These are phyloP conservation scores for Arthroderma sp. DNA, from an alignment of 2,329 filamentous ascomycete genomes.

Conservation along the genomic window DNA sequence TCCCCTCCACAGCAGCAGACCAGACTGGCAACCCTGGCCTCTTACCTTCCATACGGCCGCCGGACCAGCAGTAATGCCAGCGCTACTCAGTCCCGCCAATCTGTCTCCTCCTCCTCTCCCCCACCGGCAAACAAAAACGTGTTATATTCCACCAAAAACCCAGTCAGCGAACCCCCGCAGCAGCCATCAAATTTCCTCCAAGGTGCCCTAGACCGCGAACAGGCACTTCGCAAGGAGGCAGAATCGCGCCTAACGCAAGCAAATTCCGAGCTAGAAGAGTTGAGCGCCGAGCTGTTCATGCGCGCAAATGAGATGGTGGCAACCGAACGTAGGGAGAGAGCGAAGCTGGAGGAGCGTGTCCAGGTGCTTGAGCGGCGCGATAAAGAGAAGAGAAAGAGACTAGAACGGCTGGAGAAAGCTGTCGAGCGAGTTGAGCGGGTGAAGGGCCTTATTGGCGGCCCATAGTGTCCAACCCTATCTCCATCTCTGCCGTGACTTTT, in stretches of 20 bases:
- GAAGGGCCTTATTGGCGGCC: slow-evolving; percentile 32
- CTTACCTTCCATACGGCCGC: slow-evolving; percentile 30
- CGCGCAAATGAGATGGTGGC: slow-evolving; percentile 58
- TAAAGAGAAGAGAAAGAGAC: slow-evolving; percentile 39
- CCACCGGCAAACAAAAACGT: slow-evolving; percentile 10
- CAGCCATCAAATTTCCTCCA: slow-evolving; percentile 33
- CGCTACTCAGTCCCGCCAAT: slow-evolving; percentile 17
- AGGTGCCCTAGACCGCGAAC: slow-evolving; percentile 43
- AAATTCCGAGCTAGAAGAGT: slow-evolving; percentile 48
- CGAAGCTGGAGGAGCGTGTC: slow-evolving; percentile 39
- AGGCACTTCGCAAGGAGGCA: slow-evolving; percentile 43
- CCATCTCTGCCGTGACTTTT: not conserved
- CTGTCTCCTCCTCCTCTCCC: slow-evolving; percentile 16
- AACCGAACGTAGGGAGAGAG: slow-evolving; percentile 46
- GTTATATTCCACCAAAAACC: slow-evolving; percentile 9
- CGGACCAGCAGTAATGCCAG: slow-evolving; percentile 23
- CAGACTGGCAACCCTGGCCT: slow-evolving; percentile 30
- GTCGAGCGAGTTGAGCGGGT: slow-evolving; percentile 48
- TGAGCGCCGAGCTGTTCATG: slow-evolving; percentile 49
- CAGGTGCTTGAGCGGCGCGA: slow-evolving; percentile 37
- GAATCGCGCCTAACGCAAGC: slow-evolving; percentile 45
- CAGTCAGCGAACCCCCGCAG: slow-evolving; percentile 6
- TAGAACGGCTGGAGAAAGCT: slow-evolving; percentile 46
- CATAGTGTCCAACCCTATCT: not conserved
- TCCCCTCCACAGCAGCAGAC: slow-evolving; percentile 21